These are phyloP conservation scores for Botrytis byssoidea DNA, from an alignment of 2,329 filamentous ascomycete genomes.

Conservation along the genomic window DNA sequence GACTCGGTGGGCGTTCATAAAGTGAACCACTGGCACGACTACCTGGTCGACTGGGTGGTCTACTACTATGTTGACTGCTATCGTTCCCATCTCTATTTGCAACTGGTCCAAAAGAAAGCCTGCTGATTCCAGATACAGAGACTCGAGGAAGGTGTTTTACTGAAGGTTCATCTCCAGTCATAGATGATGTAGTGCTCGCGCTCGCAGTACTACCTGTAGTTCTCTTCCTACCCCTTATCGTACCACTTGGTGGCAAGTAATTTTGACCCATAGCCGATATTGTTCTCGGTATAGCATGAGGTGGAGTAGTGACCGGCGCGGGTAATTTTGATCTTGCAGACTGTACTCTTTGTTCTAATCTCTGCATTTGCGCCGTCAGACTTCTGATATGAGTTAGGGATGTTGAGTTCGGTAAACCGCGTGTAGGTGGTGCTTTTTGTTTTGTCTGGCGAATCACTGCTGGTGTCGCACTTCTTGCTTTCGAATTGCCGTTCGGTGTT, in stretches of 20 bases:
- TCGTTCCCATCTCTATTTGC: conserved; percentile 47
- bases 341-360: conserved; percentile 89
- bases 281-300: conserved; percentile 71
- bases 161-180: conserved; percentile 37
- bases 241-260: conserved; percentile 56
- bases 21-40: conserved; percentile 36
- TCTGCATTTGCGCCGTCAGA: conserved; percentile 95
- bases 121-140: conserved; percentile 60
- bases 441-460: conserved; percentile 41
- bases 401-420: conserved; percentile 52
- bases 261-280: conserved; percentile 42
- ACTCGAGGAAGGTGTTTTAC: conserved; percentile 56
- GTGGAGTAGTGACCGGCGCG: conserved; percentile 73
- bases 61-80: conserved; percentile 23
- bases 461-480: conserved; percentile 38
- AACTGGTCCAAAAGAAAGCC: conserved; percentile 62
- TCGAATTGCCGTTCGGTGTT: conserved; percentile 26
- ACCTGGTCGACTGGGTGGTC: conserved; percentile 31
- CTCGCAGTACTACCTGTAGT: conserved; percentile 50
- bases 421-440: conserved; percentile 45
- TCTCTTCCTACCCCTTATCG: conserved; percentile 69
- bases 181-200: conserved; percentile 28
- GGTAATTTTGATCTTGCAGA: conserved; percentile 89
- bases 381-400: conserved; percentile 92
- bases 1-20: conserved; percentile 33